Conservation (phyloP, 805 yeast genomes). For the Saccharomycopsis fodiens region DNA sequence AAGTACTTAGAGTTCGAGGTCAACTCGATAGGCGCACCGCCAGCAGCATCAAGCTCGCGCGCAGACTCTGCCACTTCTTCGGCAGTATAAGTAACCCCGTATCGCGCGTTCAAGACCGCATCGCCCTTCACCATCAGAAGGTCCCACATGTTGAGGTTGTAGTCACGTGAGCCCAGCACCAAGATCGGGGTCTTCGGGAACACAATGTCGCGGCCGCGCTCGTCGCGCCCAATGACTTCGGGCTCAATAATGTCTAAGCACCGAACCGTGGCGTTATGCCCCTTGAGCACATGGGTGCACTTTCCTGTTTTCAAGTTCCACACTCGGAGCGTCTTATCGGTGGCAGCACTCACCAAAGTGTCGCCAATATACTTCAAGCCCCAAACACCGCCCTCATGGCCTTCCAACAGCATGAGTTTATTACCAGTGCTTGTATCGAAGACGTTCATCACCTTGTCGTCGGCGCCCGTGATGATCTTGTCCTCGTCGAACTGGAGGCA, state of each 20-base stretch:
- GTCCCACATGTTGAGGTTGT: slow-evolving; percentile 76
- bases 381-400: slow-evolving; percentile 99
- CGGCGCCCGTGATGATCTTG: slow-evolving; percentile 87
- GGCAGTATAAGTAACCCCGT: slow-evolving; percentile 9
- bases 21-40: slow-evolving; percentile 8
- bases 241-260: slow-evolving; percentile 81
- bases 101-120: slow-evolving; percentile 14
- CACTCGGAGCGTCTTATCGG: slow-evolving; percentile 87
- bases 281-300: slow-evolving; percentile 87
- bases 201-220: slow-evolving; percentile 46
- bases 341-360: slow-evolving; percentile 86
- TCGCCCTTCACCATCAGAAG: slow-evolving; percentile 46
- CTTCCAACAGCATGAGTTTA: slow-evolving; percentile 53
- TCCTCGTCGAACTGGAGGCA: slow-evolving; percentile 91
- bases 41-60: neutral
- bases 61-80: slow-evolving; percentile 13
- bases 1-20: slow-evolving; percentile 47
- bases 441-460: slow-evolving; percentile 73
- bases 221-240: slow-evolving; percentile 51
- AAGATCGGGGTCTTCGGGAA: slow-evolving; percentile 63
- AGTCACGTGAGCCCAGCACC: slow-evolving; percentile 85
- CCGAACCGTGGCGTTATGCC: slow-evolving; percentile 89
- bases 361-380: slow-evolving; percentile 82
- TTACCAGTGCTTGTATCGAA: slow-evolving; percentile 71
- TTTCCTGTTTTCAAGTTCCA: slow-evolving; percentile 84